Evolutionary conservation across 2,329 filamentous ascomycete species (phyloP).

Genomic region (Pezicula neosporulosa): DNA sequence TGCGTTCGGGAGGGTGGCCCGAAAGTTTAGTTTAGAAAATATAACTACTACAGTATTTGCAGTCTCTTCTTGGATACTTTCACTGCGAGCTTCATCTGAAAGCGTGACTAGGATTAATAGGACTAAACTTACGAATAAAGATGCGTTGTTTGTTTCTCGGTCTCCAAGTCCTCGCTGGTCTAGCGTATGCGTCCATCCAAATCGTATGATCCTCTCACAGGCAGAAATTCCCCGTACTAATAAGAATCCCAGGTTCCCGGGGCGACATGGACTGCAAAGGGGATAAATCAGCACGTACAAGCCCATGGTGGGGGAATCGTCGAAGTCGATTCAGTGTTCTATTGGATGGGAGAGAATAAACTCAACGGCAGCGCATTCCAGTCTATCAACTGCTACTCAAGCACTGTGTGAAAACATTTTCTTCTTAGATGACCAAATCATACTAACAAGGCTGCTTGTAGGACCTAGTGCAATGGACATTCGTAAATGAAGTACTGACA

Average conservation of each 20-base stretch:
- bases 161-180: slow-evolving; percentile 1
- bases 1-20: too few species aligned
- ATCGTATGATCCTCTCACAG: slow-evolving; percentile 1
- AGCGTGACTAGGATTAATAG: too few species aligned
- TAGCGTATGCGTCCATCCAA: slow-evolving; percentile 4
- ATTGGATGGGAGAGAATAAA: slow-evolving; percentile 70
- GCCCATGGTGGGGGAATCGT: slow-evolving; percentile 66
- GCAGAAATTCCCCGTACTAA: not conserved
- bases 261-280: slow-evolving; percentile 25
- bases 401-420: slow-evolving; percentile 31
- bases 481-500: slow-evolving; percentile 55
- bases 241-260: slow-evolving; percentile 19
- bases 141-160: not conserved
- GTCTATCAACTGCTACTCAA: slow-evolving; percentile 66
- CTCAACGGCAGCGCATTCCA: slow-evolving; percentile 57
- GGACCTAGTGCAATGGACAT: slow-evolving; percentile 62
- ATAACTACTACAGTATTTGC: too few species aligned
- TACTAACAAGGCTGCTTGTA: not conserved
- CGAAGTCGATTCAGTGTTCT: slow-evolving; percentile 54
- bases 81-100: too few species aligned
- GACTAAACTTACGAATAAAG: too few species aligned
- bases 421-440: not conserved
- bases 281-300: slow-evolving; percentile 52
- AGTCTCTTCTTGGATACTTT: too few species aligned
- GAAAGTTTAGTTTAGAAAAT: too few species aligned